These are phyloP conservation scores for Candida golubevii DNA, from an alignment of 805 yeast genomes.

Conservation along the genomic window DNA sequence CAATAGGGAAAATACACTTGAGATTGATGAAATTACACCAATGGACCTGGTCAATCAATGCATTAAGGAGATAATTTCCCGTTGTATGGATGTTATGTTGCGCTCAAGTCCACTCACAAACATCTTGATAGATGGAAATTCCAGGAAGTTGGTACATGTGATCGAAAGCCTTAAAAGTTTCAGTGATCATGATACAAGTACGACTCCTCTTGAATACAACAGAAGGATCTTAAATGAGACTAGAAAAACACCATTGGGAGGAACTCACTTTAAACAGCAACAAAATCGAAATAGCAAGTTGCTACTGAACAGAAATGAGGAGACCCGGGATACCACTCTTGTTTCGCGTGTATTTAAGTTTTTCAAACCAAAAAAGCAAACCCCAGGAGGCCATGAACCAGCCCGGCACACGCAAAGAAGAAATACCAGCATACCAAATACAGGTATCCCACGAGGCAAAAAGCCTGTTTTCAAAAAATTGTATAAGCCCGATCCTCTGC, in stretches of 20 bases:
- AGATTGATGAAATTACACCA: slow-evolving; percentile 21
- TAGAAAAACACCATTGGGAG: too few species aligned
- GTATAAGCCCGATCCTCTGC: slow-evolving; percentile 24
- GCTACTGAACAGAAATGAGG: too few species aligned
- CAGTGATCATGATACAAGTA: background rate
- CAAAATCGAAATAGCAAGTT: background rate
- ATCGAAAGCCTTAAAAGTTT: too few species aligned
- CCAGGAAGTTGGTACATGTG: too few species aligned
- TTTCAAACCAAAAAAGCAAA: background rate
- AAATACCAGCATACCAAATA: slow-evolving; percentile 13
- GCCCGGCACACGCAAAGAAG: background rate
- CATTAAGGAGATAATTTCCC: slow-evolving; percentile 21
- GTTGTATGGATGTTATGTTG: slow-evolving; percentile 20
- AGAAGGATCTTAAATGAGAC: background rate
- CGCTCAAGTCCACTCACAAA: slow-evolving; percentile 21
- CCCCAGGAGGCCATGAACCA: background rate
- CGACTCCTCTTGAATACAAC: background rate
- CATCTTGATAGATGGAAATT: background rate
- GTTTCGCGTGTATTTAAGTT: slow-evolving; percentile 1
- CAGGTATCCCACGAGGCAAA: slow-evolving; percentile 24
- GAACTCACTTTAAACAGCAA: background rate
- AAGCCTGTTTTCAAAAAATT: slow-evolving; percentile 19
- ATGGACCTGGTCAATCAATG: slow-evolving; percentile 19
- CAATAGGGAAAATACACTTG: slow-evolving; percentile 12
- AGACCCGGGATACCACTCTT: background rate